Conservation (phyloP, 805 yeast species). For the Wickerhamiella musiphila region DNA sequence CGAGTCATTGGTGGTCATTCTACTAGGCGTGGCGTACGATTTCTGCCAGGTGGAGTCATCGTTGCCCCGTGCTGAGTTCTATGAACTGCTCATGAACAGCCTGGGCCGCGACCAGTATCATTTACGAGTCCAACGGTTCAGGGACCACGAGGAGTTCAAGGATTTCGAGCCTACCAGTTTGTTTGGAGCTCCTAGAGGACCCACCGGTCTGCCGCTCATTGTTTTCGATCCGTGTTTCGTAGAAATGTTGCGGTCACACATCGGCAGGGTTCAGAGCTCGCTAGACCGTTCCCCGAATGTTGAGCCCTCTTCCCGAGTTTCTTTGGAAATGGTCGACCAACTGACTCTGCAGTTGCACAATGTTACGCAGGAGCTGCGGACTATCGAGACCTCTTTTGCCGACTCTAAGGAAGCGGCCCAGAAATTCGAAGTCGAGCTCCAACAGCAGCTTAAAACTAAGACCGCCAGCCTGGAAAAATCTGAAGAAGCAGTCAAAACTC, state of each 20-base stretch:
- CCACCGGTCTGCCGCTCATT: slow-evolving; percentile 75
- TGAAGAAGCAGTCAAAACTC: neutral
- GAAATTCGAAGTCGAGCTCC: slow-evolving; percentile 2
- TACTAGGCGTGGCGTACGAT: slow-evolving; percentile 68
- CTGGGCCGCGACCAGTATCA: slow-evolving; percentile 69
- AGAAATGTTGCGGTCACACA: slow-evolving; percentile 49
- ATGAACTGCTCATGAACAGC: slow-evolving; percentile 44
- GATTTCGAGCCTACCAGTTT: slow-evolving; percentile 28
- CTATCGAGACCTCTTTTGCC: neutral
- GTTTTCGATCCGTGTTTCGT: slow-evolving; percentile 53
- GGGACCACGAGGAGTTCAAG: slow-evolving; percentile 37
- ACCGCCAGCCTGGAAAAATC: slow-evolving; percentile 1
- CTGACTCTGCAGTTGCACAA: slow-evolving; percentile 16
- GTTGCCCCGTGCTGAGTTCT: slow-evolving; percentile 37
- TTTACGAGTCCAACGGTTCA: slow-evolving; percentile 54
- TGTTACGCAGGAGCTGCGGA: slow-evolving; percentile 9
- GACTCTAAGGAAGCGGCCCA: slow-evolving; percentile 3
- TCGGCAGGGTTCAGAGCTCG: slow-evolving; percentile 47
- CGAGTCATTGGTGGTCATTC: slow-evolving; percentile 54
- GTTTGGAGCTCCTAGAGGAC: slow-evolving; percentile 41
- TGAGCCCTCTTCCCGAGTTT: slow-evolving; percentile 51
- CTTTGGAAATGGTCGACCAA: slow-evolving; percentile 38
- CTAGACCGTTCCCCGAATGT: slow-evolving; percentile 54
- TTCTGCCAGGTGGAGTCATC: slow-evolving; percentile 47
- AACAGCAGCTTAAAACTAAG: slow-evolving; percentile 1